Evolutionary conservation across 768 basidiomycete species (phyloP).

Genomic region (Termitomyces sp.): DNA sequence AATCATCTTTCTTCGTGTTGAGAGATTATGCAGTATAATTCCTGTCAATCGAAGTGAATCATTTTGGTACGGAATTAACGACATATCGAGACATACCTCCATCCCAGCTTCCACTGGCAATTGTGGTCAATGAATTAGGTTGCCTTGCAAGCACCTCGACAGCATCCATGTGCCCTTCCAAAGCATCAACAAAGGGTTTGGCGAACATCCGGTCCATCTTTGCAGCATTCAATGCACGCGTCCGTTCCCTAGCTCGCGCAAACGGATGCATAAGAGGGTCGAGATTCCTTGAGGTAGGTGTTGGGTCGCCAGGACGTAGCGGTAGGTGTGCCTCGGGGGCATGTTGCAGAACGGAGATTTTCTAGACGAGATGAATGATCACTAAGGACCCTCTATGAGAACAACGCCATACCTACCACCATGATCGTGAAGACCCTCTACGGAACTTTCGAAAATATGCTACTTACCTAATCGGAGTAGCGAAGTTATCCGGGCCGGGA

Average conservation of each 20-base stretch:
- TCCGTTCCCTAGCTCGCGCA: conserved; percentile 87
- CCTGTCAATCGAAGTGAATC: conserved; percentile 38
- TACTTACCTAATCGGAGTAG: conserved; percentile 6
- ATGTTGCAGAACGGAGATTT: conserved; percentile 87
- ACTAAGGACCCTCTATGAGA: background rate
- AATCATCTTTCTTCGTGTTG: conserved; percentile 48
- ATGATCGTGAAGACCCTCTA: background rate
- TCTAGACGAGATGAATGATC: conserved; percentile 39
- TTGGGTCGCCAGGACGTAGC: conserved; percentile 74
- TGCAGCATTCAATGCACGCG: conserved; percentile 88
- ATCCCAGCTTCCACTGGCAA: conserved; percentile 95
- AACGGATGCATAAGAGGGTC: conserved; percentile 97
- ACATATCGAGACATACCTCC: conserved; percentile 62
- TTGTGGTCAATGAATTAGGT: conserved; percentile 66
- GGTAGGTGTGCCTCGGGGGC: conserved; percentile 74
- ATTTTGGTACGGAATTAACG: background rate
- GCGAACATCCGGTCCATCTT: conserved; percentile 98
- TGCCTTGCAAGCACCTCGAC: conserved; percentile 82
- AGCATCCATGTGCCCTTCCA: conserved; percentile 94
- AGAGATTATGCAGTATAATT: conserved; percentile 81
- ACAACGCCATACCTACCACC: conserved; percentile 15
- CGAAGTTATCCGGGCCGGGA: background rate
- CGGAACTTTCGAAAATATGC: conserved; percentile 3
- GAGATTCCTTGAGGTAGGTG: conserved; percentile 87
- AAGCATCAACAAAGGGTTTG: conserved; percentile 88